Evolutionary conservation across 352 stramenopile genomes (phyloP).

Genomic region (Thalassiosira hispida): DNA sequence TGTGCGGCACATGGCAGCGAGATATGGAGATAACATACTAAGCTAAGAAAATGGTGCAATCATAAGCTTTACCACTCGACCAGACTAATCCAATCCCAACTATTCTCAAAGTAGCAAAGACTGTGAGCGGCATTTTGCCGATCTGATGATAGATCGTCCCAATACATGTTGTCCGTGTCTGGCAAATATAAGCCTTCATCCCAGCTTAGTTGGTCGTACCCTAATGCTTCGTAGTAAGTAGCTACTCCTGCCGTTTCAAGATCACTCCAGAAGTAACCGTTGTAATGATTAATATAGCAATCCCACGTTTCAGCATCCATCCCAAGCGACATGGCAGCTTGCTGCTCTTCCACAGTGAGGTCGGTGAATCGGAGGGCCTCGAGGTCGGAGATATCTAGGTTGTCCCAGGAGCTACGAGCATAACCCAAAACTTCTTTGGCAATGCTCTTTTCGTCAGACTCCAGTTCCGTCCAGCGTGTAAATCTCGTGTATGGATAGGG

Average conservation of each 20-base stretch:
- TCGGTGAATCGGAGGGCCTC: too few species aligned
- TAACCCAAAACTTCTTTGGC: not conserved
- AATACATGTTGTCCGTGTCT: slow-evolving; percentile 30
- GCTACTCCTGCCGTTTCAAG: slow-evolving; percentile 2
- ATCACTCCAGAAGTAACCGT: slow-evolving; percentile 38
- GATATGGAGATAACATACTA: too few species aligned
- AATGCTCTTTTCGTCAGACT: not conserved
- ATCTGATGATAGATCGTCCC: slow-evolving; percentile 32
- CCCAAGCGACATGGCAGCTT: slow-evolving; percentile 31
- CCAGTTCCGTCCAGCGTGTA: not conserved
- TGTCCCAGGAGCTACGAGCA: not conserved
- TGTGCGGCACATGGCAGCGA: too few species aligned
- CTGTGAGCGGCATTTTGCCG: slow-evolving; percentile 31
- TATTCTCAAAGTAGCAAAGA: slow-evolving; percentile 6
- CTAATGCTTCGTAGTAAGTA: slow-evolving; percentile 22
- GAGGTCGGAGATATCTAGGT: not conserved
- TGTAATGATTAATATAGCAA: slow-evolving; percentile 56
- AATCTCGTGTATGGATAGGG: slow-evolving; percentile 4
- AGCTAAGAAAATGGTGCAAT: too few species aligned
- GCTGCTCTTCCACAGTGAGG: too few species aligned
- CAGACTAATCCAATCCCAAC: slow-evolving; percentile 14
- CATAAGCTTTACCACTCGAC: not conserved
- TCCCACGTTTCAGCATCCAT: slow-evolving; percentile 50
- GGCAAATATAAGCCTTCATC: slow-evolving; percentile 8
- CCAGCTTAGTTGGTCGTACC: slow-evolving; percentile 31